Evolutionary conservation across 768 basidiomycete species (phyloP).

Genomic region (Lentinula sp.): DNA sequence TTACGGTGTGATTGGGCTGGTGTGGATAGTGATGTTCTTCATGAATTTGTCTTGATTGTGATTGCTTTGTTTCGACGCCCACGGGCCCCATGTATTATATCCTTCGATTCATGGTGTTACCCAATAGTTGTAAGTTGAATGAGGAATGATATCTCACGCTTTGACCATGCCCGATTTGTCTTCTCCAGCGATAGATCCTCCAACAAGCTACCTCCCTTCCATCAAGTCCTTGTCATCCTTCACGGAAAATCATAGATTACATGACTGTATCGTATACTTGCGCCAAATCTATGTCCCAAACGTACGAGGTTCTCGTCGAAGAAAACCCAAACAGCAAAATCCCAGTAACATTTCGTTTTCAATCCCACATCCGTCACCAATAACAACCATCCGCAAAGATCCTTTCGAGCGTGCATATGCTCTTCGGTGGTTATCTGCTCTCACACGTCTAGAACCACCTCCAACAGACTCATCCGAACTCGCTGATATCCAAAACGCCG

Average conservation of each 20-base stretch:
- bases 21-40: neutral
- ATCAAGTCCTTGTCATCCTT: constrained; percentile 35
- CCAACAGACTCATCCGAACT: constrained; percentile 13
- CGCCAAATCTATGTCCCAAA: constrained; percentile 52
- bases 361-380: neutral
- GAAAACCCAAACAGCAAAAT: neutral
- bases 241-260: constrained; percentile 22
- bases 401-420: constrained; percentile 64
- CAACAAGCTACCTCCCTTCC: constrained; percentile 50
- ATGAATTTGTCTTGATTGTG: neutral
- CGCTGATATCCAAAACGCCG: constrained; percentile 42
- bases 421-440: constrained; percentile 67
- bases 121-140: neutral
- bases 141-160: neutral
- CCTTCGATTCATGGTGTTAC: too few species aligned
- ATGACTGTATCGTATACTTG: constrained; percentile 43
- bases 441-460: constrained; percentile 30
- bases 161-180: neutral
- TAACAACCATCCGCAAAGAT: constrained; percentile 38
- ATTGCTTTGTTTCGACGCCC: neutral
- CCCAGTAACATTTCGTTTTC: neutral
- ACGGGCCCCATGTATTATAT: too few species aligned
- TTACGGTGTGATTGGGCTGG: neutral
- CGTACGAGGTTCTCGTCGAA: constrained; percentile 51
- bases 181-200: constrained; percentile 21